Evolutionary conservation across 169 alveolate genomes (phyloP).

Genomic region (Cryptosporidium sp.): DNA sequence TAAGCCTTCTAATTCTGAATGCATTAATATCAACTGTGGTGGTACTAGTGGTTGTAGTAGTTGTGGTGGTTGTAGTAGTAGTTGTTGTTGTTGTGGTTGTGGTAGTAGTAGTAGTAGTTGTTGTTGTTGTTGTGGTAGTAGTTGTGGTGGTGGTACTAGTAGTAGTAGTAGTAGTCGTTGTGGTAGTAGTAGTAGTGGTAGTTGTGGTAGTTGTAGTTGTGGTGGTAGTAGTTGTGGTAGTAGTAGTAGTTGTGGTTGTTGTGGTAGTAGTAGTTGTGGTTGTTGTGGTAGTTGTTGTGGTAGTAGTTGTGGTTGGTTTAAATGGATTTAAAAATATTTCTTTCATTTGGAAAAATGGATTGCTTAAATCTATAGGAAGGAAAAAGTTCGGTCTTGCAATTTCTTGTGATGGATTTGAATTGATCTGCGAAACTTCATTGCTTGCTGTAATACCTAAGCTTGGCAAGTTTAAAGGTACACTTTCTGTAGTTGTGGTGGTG

Average conservation of each 20-base stretch:
- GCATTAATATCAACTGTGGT: background rate
- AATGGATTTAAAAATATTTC: background rate
- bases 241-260: slow-evolving; percentile 15
- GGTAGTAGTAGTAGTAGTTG: too few species aligned
- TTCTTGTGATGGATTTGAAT: background rate
- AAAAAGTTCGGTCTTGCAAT: slow-evolving; percentile 18
- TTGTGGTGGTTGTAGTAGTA: too few species aligned
- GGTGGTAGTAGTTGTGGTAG: too few species aligned
- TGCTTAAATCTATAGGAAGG: slow-evolving; percentile 26
- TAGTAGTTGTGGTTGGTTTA: too few species aligned
- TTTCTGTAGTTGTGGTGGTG: too few species aligned
- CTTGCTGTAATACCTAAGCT: slow-evolving; percentile 1
- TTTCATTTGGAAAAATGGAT: slow-evolving; percentile 30
- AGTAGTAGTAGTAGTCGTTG: too few species aligned
- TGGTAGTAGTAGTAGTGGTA: too few species aligned
- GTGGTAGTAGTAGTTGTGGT: slow-evolving; percentile 37
- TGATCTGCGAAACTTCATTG: background rate
- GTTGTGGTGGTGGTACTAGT: too few species aligned
- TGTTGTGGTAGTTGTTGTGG: too few species aligned
- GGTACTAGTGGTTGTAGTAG: too few species aligned
- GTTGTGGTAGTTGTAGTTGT: too few species aligned
- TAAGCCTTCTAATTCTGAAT: background rate
- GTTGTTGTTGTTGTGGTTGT: too few species aligned
- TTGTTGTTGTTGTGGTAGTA: slow-evolving; percentile 35
- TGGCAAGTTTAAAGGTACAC: background rate